Conservation (phyloP, 2,329 filamentous ascomycete species). For the Fusarium sp. region DNA sequence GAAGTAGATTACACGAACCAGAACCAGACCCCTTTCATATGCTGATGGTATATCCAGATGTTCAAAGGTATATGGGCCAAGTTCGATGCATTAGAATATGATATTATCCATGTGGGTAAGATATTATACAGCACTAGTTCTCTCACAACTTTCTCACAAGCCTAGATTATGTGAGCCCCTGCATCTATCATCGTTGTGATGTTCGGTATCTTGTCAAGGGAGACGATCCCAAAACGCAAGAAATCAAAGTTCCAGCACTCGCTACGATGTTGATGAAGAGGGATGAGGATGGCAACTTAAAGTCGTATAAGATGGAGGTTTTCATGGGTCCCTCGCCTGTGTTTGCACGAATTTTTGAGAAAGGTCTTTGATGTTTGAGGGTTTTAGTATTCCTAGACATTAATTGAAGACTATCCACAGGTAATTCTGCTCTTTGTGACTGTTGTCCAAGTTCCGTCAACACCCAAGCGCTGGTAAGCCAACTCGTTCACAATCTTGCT, state of each 20-base stretch:
- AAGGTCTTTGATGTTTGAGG: neutral
- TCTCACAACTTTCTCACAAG: neutral
- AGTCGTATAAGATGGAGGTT: neutral
- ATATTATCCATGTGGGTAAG: neutral
- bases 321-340: neutral
- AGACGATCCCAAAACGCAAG: neutral
- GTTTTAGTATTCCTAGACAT: neutral
- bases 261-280: neutral
- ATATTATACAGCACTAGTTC: too few relatives aligned
- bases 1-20: neutral
- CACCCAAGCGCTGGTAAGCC: conserved; percentile 23
- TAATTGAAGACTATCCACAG: neutral
- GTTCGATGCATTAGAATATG: conserved; percentile 1
- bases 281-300: neutral
- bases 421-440: neutral
- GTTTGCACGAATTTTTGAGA: neutral
- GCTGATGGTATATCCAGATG: neutral
- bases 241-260: neutral
- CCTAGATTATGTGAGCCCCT: neutral
- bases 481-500: neutral
- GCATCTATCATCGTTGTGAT: conserved; percentile 3
- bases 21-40: neutral
- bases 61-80: conserved; percentile 2
- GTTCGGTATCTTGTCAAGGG: conserved; percentile 9
- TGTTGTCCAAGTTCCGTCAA: conserved; percentile 24